A percentile compares a stretch with the other conserved stretches of the same genome.
phyloP scores from a whole-genome alignment of 2,329 filamentous ascomycete genomes.

The Seiridium unicorne region DNA sequence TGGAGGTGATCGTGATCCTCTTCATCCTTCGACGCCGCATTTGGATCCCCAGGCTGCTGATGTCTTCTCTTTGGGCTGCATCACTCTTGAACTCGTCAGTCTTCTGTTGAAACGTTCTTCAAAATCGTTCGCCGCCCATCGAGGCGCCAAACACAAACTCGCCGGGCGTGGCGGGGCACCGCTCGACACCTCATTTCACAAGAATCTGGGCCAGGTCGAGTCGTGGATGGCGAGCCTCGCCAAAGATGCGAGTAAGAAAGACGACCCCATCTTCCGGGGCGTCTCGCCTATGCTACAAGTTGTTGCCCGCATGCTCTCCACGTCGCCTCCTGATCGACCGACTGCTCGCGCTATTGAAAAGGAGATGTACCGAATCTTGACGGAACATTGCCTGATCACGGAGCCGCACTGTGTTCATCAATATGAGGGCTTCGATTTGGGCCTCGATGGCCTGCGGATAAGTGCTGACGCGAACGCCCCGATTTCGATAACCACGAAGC shows the following conservation, averaged over 20 bases:
- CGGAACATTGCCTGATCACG: conserved; percentile 41
- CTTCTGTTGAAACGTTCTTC: conserved; percentile 68
- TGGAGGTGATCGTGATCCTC: conserved; percentile 28
- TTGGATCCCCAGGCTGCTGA: conserved; percentile 61
- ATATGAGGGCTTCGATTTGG: conserved; percentile 33
- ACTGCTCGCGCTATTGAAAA: conserved; percentile 50
- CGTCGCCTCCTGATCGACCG: conserved; percentile 51
- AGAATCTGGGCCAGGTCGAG: conserved; percentile 66
- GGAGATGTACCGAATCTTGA: conserved; percentile 51
- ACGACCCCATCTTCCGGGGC: conserved; percentile 47
- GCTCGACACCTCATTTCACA: conserved; percentile 70
- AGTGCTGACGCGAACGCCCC: conserved; percentile 21
- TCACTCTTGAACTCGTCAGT: conserved; percentile 70
- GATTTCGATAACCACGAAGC: conserved; percentile 27
- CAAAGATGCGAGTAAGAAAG: conserved; percentile 54
- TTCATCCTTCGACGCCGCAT: conserved; percentile 38
- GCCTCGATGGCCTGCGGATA: conserved; percentile 30
- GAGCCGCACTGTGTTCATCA: conserved; percentile 56
- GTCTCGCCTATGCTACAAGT: conserved; percentile 52
- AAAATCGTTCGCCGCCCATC: conserved; percentile 64
- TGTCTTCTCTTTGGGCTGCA: conserved; percentile 70
- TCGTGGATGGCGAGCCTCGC: conserved; percentile 64
- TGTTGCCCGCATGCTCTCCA: conserved; percentile 53
- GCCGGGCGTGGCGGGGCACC: conserved; percentile 58
- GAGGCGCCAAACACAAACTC: conserved; percentile 62